These are phyloP conservation scores for Cercospora nicotianae DNA, from an alignment of 2,329 filamentous ascomycete genomes.

Conservation along the genomic window DNA sequence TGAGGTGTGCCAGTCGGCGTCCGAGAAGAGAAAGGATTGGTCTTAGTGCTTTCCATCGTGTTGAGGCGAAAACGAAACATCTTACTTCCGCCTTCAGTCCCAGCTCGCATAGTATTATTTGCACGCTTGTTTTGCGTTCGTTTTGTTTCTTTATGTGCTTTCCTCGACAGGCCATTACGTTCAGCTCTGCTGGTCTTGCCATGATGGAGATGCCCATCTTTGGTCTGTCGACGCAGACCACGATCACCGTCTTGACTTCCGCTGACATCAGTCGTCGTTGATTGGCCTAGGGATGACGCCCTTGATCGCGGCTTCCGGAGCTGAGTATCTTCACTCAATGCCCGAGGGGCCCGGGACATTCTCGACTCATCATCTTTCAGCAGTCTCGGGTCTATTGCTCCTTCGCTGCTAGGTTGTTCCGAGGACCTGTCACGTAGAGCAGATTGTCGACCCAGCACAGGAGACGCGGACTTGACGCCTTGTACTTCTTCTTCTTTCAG, in stretches of 20 bases:
- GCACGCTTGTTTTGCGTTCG: not conserved
- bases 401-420: slow-evolving; percentile 23
- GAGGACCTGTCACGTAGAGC: not conserved
- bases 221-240: slow-evolving; percentile 1
- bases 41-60: slow-evolving; percentile 14
- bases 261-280: slow-evolving; percentile 23
- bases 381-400: slow-evolving; percentile 19
- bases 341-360: not conserved
- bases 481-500: not conserved
- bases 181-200: slow-evolving; percentile 22
- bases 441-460: not conserved
- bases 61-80: slow-evolving; percentile 21
- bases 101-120: slow-evolving; percentile 5
- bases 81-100: slow-evolving; percentile 15
- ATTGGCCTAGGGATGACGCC: slow-evolving; percentile 26
- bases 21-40: slow-evolving; percentile 11
- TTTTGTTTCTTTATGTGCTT: slow-evolving; percentile 18
- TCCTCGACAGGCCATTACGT: slow-evolving; percentile 24
- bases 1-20: slow-evolving; percentile 16
- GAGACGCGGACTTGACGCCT: not conserved
- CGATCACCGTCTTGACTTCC: slow-evolving; percentile 23
- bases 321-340: slow-evolving; percentile 3
- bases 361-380: not conserved
- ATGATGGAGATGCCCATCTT: slow-evolving; percentile 1
- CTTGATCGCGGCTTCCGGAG: slow-evolving; percentile 20